Evolutionary conservation across 305 asterid genomes (phyloP), one percentile per base, ranked within the genome.

Genomic region (Petunia hybrid): DNA sequence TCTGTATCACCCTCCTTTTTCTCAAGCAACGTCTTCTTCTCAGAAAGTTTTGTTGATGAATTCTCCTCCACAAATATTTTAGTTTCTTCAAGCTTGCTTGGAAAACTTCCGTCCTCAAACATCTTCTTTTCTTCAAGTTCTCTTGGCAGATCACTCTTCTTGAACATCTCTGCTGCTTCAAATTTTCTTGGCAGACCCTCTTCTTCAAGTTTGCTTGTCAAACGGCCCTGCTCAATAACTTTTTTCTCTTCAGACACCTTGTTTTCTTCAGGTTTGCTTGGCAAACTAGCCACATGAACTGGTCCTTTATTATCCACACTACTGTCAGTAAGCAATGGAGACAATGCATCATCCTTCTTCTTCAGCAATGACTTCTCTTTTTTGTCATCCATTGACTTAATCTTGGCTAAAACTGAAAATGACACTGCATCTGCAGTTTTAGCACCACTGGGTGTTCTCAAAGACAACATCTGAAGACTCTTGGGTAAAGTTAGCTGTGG

Each of bases 361-460:
- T 63, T 42, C 43, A 63, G 43, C 68, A 36, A 35, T 10, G 2
- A 63, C 69, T 63, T 63, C 43, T 63, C 16, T 63, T 51, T 62
- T 73, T 35, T 73, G 36, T 73, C 62, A 73, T 73, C 78, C 78
- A 71, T 48, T 1, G 78, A 73, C 78, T 40, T 73, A 5, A 73
- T 73, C 38, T 73, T 48, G 45, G 62, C 78, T 3, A 73, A 1
- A 13, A 48, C 78, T 48, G 78, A 73, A 35, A 48, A 51, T 73
- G 62, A 73, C 6, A 35, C 61, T 6, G 45, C 78, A 35, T 35
- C 35, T 35, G 35, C 78, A 12, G 78, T 73, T 3, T 73, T 48
- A 48, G 35, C 45, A 48, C 62, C 42, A 38, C 16, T 0, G 8
- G 12, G 6, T 6, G 12, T 71, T 12, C 5, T 62, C 35, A 73